phyloP scores from a whole-genome alignment of 345 rosid species.

The thale cress (Arabidopsis thaliana) region TAIR10.1 NC_003074.8:8206001-8206500 shows the following conservation, averaged over 20 bases:
- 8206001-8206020: neutral
- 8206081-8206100: constrained; percentile 68
- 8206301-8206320: constrained; percentile 99
- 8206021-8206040: constrained; percentile 76
- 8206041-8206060: constrained; percentile 73
- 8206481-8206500: constrained; percentile 84
- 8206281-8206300: constrained; percentile 96
- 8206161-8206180: constrained; percentile 96
- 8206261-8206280: constrained; percentile 83
- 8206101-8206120: constrained; percentile 79
- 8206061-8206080: constrained; percentile 73
- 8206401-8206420: constrained; percentile 92
- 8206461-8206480: constrained; percentile 82
- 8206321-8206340: constrained; percentile 86
- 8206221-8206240: constrained; percentile 11
- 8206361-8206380: constrained; percentile 81
- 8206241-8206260: constrained; percentile 29
- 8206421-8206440: constrained; percentile 87
- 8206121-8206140: constrained; percentile 97
- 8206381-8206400: constrained; percentile 91
- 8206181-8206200: constrained; percentile 53
- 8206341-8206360: constrained; percentile 71
- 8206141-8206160: constrained; percentile 90
- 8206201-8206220: neutral
- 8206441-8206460: constrained; percentile 85